phyloP scores from a whole-genome alignment of 139 green algal species.

The Penium margaritaceum region DNA sequence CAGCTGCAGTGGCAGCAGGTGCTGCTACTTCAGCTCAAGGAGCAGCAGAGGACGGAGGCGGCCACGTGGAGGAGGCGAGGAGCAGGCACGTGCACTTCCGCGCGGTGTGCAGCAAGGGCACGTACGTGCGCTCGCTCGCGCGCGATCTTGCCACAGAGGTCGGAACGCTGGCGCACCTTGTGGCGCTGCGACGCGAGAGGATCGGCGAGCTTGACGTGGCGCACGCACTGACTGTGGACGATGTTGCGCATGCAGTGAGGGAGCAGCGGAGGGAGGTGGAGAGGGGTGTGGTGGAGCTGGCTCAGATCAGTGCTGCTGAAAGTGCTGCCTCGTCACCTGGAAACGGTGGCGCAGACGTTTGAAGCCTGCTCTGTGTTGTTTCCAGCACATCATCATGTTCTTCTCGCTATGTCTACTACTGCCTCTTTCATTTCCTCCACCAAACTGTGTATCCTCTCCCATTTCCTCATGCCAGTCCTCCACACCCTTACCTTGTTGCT shows the following conservation, averaged over 20 bases:
- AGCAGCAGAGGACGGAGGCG: neutral
- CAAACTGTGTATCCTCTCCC: too few species aligned
- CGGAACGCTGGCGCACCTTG: slow-evolving; percentile 8
- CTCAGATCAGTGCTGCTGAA: too few species aligned
- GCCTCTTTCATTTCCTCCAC: too few species aligned
- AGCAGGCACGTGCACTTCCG: slow-evolving; percentile 44
- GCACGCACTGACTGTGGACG: neutral
- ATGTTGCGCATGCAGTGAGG: neutral
- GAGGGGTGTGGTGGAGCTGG: too few species aligned
- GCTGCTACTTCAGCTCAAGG: neutral
- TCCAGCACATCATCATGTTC: too few species aligned
- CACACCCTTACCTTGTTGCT: too few species aligned
- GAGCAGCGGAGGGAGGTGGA: too few species aligned
- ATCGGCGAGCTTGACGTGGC: neutral
- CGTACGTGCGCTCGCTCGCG: slow-evolving; percentile 50
- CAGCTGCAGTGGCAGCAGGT: neutral
- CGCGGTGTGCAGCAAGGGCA: slow-evolving; percentile 49
- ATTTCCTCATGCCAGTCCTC: too few species aligned
- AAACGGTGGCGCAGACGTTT: too few species aligned
- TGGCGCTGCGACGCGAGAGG: neutral
- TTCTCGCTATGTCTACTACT: too few species aligned
- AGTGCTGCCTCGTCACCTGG: too few species aligned
- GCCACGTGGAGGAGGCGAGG: neutral
- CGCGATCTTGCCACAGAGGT: slow-evolving; percentile 34
- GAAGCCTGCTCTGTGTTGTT: too few species aligned